Evolutionary conservation across 495 filamentous ascomycete species (phyloP), one percentile per base, ranked within the genome.

Genomic region (Lasiosphaeria miniovina): DNA sequence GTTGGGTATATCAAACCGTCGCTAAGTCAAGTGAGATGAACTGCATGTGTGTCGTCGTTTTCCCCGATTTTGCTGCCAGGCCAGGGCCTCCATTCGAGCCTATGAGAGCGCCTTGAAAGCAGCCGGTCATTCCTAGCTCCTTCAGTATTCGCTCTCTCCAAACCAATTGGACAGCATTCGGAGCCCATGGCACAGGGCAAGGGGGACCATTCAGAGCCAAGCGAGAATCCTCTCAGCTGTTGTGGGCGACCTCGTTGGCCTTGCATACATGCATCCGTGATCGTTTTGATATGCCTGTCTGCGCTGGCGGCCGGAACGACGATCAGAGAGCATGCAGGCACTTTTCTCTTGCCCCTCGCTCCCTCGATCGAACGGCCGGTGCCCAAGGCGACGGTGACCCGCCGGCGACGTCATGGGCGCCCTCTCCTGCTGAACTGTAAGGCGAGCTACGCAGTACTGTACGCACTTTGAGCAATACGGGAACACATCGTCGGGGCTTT

Each of bases 11-110:
- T 63, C 64, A 64, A 65, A 68, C 49, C 54, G 56, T 57, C 55
- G 59, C 64, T 60, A 71, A 66, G 68, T 75, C 71, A 71, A 74
- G 71, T 72, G 70, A 75, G 74, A 71, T 64, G 70, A 73, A 67
- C 64, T 68, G 59, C 67, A 74, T 73, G 71, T 74, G 64, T 43
- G 62, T 65, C 54, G 62, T 64, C 65, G 61, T 59, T 65, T 52
- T 58, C 64, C 24, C 24, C 36, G 49, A 35, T 32, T 31, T n/a
- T 50, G 34, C 53, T 60, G 50, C 49, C 45, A 40, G 57, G 56
- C 51, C 24, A 24, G 24, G 24, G 24, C 24, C 24, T 14, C 57
- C 10, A 38, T 46, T 58, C 40, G 61, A 63, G 54, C 62, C 65
- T 59, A 61, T 65, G 59, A 52, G 55, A 63, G 15, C 7, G 54